Evolutionary conservation across 768 basidiomycete species (phyloP), one percentile per base, ranked within the genome.

Genomic region (Pisolithus tinctorius): DNA sequence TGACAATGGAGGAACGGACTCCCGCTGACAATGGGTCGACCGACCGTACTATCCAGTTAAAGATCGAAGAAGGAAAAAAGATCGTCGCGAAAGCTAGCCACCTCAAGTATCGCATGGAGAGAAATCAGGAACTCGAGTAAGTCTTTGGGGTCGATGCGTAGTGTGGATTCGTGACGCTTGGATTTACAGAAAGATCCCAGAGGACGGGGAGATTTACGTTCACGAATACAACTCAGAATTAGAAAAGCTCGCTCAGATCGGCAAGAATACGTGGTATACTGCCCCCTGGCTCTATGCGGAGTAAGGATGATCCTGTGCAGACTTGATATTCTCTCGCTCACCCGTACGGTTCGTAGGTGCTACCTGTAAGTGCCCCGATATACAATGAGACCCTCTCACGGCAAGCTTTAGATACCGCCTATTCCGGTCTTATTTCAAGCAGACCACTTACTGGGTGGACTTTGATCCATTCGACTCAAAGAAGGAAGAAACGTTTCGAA

Each of bases 201-300:
- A 80, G 7, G 94, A 96, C 58, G 86, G 86, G 1, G 89, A 86
- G 44, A 63, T 80, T n/a, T 75, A 81, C 47, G 71, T 81, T 4
- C 74, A 80, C 0, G 68, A 75, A n/a, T 98, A 93, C 71, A 97
- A 99, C 57, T 59, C 69, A 0, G 85, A 92, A 55, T 72, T 99
- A 11, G 65, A 66, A 4, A 64, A 68, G 1, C 74, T 88, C 1
- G 69, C 70, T 0, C 65, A 71, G 27, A 64, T 72, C 1, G 64
- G 67, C 3, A 73, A 75, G 59, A 76, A 83, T 53, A 88, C 86
- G 0, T 99, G 95, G 95, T 93, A 91, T 63, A 88, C 81, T 8
- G 82, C 89, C 4, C 91, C 93, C 1, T 99, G 95, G 95, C 76
- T 99, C 17, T 97, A 77, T 65, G 92, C 93, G 51, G 95, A 97